phyloP scores from a whole-genome alignment of 1,139 yeast genomes.

The Geotrichum aggregatum region DNA sequence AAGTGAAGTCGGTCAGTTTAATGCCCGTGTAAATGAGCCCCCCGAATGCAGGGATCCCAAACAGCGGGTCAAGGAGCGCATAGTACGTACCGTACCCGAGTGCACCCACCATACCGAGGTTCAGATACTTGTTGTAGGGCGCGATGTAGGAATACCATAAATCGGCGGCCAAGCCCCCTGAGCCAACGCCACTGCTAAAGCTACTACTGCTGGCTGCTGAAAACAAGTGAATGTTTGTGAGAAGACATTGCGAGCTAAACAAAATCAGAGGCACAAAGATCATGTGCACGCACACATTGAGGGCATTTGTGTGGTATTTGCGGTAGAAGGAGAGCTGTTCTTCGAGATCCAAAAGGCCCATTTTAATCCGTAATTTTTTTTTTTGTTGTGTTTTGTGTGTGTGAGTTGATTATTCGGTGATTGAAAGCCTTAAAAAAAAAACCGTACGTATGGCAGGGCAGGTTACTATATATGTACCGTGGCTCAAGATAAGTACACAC shows the following conservation, averaged over 20 bases:
- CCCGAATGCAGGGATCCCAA: constrained; percentile 43
- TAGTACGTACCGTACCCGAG: constrained; percentile 46
- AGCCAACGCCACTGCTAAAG: no score
- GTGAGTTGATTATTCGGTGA: no score
- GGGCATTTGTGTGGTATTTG: constrained; percentile 66
- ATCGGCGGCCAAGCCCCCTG: no score
- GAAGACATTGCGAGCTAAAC: constrained; percentile 49
- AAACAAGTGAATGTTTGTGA: constrained; percentile 33
- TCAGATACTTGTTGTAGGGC: no score
- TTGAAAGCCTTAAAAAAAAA: no score
- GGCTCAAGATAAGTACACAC: no score
- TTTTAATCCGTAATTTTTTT: background rate
- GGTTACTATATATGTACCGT: no score
- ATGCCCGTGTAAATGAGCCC: constrained; percentile 30
- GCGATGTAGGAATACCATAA: no score
- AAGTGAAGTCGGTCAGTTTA: constrained; percentile 16
- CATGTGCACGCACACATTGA: constrained; percentile 73
- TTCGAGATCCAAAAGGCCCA: constrained; percentile 48
- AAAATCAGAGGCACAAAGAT: constrained; percentile 77
- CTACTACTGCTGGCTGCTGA: no score
- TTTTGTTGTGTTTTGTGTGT: background rate
- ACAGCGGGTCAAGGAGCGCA: constrained; percentile 41
- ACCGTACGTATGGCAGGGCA: no score
- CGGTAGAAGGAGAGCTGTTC: constrained; percentile 78
- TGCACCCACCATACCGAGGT: constrained; percentile 41